A percentile compares a stretch with the other conserved stretches of the same genome.
phyloP scores from a whole-genome alignment of 306 rosid species.

The Cucurbita maxima region DNA sequence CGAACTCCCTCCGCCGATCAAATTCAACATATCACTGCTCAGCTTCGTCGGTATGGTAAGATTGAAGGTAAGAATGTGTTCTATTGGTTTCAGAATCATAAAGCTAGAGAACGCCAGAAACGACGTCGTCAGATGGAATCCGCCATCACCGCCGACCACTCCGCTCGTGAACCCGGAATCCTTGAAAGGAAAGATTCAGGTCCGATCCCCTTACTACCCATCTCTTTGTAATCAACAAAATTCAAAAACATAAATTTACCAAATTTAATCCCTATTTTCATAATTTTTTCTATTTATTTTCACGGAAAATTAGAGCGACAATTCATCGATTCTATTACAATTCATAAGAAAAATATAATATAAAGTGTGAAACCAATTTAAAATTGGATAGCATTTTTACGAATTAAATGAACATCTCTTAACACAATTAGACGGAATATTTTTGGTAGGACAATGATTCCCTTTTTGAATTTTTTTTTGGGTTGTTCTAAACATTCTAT shows the following conservation, averaged over 20 bases:
- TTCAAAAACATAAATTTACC: too few species aligned
- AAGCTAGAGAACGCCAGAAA: constrained; percentile 87
- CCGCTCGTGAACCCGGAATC: constrained; percentile 7
- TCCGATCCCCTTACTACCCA: neutral
- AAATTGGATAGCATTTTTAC: too few species aligned
- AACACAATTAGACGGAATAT: too few species aligned
- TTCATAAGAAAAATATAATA: too few species aligned
- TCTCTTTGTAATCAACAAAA: too few species aligned
- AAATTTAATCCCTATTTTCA: too few species aligned
- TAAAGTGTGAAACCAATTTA: too few species aligned
- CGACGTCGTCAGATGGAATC: constrained; percentile 90
- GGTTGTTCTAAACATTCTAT: constrained; percentile 9
- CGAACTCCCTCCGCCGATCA: constrained; percentile 90
- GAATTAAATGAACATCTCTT: too few species aligned
- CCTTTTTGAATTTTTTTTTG: neutral
- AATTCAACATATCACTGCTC: constrained; percentile 80
- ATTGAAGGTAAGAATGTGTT: constrained; percentile 57
- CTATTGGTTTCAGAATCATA: constrained; percentile 95
- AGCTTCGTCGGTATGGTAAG: constrained; percentile 67
- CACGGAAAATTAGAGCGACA: too few species aligned
- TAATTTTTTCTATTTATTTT: too few species aligned
- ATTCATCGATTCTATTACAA: too few species aligned
- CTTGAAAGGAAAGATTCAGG: constrained; percentile 28
- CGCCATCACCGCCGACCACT: constrained; percentile 14
- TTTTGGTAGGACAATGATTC: constrained; percentile 1